phyloP scores from a whole-genome alignment of 495 filamentous ascomycete genomes.

The Hypoxylon perforatum region DNA sequence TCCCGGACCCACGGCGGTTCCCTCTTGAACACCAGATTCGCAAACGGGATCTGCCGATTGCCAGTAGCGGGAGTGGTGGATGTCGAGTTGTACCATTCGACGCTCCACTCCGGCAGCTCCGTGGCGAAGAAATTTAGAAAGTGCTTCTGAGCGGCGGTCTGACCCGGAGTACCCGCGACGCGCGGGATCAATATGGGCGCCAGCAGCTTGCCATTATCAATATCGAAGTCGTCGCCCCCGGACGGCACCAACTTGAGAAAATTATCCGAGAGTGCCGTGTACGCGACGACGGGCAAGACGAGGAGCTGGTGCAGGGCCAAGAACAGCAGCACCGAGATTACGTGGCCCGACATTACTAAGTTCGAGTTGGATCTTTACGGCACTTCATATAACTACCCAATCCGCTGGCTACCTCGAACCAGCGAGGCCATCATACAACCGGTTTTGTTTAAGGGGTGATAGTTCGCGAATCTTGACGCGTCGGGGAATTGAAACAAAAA shows the following conservation, averaged over 20 bases:
- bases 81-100: constrained; percentile 88
- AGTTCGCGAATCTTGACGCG: constrained; percentile 3
- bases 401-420: constrained; percentile 41
- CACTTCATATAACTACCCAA: constrained; percentile 34
- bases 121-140: constrained; percentile 81
- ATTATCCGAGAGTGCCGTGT: constrained; percentile 77
- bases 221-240: constrained; percentile 82
- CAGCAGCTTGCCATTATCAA: constrained; percentile 77
- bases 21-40: constrained; percentile 86
- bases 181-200: constrained; percentile 90
- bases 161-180: constrained; percentile 86
- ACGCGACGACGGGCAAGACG: constrained; percentile 63
- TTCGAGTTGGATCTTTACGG: constrained; percentile 17
- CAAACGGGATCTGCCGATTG: constrained; percentile 77
- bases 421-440: constrained; percentile 39
- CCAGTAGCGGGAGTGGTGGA: constrained; percentile 79
- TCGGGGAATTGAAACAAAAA: constrained; percentile 16
- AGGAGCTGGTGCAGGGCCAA: constrained; percentile 47
- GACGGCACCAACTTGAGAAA: constrained; percentile 74
- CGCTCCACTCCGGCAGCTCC: constrained; percentile 79
- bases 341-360: constrained; percentile 38
- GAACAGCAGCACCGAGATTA: constrained; percentile 36
- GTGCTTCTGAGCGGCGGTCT: constrained; percentile 78
- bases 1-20: constrained; percentile 83
- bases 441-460: not conserved